Base-by-base conservation (phyloP, 2,329 filamentous ascomycete genomes). In the Colletotrichum sp. region DNA sequence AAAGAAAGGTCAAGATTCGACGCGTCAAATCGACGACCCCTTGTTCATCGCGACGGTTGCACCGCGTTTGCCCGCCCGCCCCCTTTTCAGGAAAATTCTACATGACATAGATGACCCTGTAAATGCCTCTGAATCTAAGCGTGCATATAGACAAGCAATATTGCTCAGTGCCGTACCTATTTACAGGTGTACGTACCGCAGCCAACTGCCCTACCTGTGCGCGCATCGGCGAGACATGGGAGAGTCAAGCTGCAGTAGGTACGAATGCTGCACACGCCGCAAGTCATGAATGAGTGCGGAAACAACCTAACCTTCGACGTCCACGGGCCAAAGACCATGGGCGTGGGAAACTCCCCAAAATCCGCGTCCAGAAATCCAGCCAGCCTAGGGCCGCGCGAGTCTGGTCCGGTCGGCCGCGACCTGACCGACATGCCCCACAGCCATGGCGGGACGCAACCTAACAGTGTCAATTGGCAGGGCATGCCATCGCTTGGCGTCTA, bases 21-120 rank as follows among this genome's bases (percentile, higher is more conserved):
- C 63, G 24, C 36, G 63, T 26, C 36, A 65, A 65, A 65, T 21
- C 34, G 34, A 49, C 36, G n/a, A 34, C 5, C 66, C 28, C 69
- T 39, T 64, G 65, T 76, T 72, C 71, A 72, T 63, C 65, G 71
- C 77, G 75, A 69, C 36, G 69, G 77, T 78, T 78, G 74, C 76
- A 78, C 78, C 71, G 72, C 71, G 73, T 71, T 74, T 66, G 21
- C 63, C 16, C 24, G 36, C 36, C 15, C 34, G 63, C 63, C 63
- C 63, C 63, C 34, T 49, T 66, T 49, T 49, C 28, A 21, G 36
- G 15, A 30, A 49, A 66, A 49, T n/a, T 49, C 36, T 28, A 49
- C 36, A 30, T 49, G 63, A 52, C 36, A 66, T 52, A 66, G 34
- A 30, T 28, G 44, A 67, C 64, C 39, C 64, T 67, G 39, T 12